Percentiles rank a stretch among this genome's conserved stretches.
Evolutionary conservation across 257 asterid genomes (phyloP).

Genomic region (Penstemon davidsonii): DNA sequence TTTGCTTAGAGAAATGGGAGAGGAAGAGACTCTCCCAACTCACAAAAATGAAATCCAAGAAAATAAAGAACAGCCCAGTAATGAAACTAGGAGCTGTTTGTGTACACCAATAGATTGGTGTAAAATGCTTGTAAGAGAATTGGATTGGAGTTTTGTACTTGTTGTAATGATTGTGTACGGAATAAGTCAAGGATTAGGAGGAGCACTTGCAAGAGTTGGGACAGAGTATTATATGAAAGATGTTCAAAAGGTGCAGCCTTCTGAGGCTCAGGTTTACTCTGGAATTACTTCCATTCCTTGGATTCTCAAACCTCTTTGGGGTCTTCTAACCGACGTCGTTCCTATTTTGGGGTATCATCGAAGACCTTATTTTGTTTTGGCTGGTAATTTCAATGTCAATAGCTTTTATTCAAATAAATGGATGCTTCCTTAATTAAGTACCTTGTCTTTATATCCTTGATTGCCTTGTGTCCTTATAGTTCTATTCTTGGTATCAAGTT

Average conservation of each 20-base stretch:
- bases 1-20: constrained; percentile 43
- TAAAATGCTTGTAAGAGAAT: constrained; percentile 60
- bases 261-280: constrained; percentile 87
- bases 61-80: constrained; percentile 25
- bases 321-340: constrained; percentile 84
- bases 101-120: constrained; percentile 65
- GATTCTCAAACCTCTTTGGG: constrained; percentile 96
- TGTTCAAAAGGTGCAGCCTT: constrained; percentile 94
- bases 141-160: constrained; percentile 87
- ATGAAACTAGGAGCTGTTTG: constrained; percentile 35
- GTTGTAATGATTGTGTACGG: constrained; percentile 86
- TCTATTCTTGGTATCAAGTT: no score
- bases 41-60: constrained; percentile 36
- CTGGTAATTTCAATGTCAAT: constrained; percentile 49
- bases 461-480: no score
- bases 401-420: no score
- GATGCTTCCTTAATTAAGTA: neutral
- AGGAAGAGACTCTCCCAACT: constrained; percentile 55
- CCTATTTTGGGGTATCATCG: constrained; percentile 84
- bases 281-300: constrained; percentile 92
- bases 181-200: constrained; percentile 91
- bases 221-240: constrained; percentile 95
- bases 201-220: constrained; percentile 65
- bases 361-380: constrained; percentile 84
- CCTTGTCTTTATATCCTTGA: constrained; percentile 6